Base-by-base conservation (phyloP, 371 early-diverging fungal species). In the Saksenaea oblongispora region DNA sequence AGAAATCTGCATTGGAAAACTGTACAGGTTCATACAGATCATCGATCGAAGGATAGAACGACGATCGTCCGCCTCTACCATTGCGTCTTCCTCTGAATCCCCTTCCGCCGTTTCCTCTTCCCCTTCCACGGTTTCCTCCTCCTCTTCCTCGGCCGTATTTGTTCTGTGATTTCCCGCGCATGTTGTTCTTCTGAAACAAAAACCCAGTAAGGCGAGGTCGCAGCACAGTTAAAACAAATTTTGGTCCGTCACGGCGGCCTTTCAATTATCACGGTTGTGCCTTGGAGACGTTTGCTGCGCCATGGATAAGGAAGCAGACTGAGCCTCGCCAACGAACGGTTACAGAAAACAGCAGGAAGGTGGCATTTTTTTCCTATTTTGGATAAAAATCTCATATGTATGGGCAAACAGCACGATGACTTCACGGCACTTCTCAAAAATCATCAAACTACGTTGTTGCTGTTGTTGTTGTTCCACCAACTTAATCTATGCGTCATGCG, bases 51-150 rank as follows among this genome's bases (percentile, higher is more conserved):
- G 64, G 44, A 17, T 61, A 61, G 27, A 27, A 39, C 44, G 62
- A 35, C 60, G 62, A 34, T 18, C 63, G 62, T 8, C 67, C 62
- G 42, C 62, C 62, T 2, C 66, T 58, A 9, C 66, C 34, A 41
- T 41, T 15, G 1, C 59, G 39, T 1, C 51, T 22, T 17, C 62
- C 62, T 26, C 57, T 28, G 3, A 59, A 18, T 35, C 13, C 59
- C 56, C 67, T 37, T 15, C 62, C 10, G 9, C 58, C 15, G 18
- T 58, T 54, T n/a, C 59, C 58, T 3, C 54, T 28, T 41, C 56
- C 61, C 31, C 47, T 53, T 22, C 59, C 64, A 44, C 39, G 39
- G 54, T 59, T 61, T 55, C 59, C 58, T 18, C 56, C 53, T 31
- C 65, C 56, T 47, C 51, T 47, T 22, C 51, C 51, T 8, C 51